Evolutionary conservation across 352 stramenopile genomes (phyloP).

Genomic region (Phytopythium vexans): DNA sequence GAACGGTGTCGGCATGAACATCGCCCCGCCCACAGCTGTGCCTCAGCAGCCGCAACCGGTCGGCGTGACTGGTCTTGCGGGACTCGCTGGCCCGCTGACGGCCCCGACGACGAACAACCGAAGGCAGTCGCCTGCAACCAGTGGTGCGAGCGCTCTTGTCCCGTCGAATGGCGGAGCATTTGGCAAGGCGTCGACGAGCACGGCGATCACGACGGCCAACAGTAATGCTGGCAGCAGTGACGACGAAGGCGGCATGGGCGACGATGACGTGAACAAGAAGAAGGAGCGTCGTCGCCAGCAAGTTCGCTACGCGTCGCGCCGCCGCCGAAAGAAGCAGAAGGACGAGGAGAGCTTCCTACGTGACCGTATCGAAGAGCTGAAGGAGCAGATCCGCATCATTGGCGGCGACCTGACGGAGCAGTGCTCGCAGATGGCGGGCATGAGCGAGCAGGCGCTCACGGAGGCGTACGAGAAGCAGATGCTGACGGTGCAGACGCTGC

Average conservation of each 20-base stretch:
- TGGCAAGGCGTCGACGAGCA: constrained; percentile 27
- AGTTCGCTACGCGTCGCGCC: constrained; percentile 74
- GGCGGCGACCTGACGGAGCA: constrained; percentile 70
- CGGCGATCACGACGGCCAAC: constrained; percentile 38
- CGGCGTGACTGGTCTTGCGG: constrained; percentile 5
- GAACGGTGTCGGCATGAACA: constrained; percentile 10
- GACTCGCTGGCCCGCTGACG: constrained; percentile 8
- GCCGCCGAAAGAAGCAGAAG: constrained; percentile 82
- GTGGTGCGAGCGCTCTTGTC: constrained; percentile 35
- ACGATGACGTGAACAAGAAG: constrained; percentile 71
- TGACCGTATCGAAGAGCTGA: constrained; percentile 79
- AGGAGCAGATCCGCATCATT: constrained; percentile 85
- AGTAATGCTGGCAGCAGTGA: constrained; percentile 55
- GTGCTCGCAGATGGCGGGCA: constrained; percentile 76
- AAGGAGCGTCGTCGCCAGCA: constrained; percentile 77
- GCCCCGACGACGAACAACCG: constrained; percentile 2
- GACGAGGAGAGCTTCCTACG: constrained; percentile 80
- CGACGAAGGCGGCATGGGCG: constrained; percentile 39
- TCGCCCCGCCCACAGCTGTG: not conserved
- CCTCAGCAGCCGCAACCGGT: not conserved
- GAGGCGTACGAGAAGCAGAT: constrained; percentile 85
- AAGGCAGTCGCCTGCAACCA: constrained; percentile 6
- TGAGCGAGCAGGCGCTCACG: constrained; percentile 76
- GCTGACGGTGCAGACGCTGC: constrained; percentile 71
- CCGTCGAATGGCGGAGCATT: constrained; percentile 15